These are phyloP conservation scores for Triticum timopheevii DNA, from an alignment of 176 grass and related monocot genomes.

Conservation along the genomic window DNA sequence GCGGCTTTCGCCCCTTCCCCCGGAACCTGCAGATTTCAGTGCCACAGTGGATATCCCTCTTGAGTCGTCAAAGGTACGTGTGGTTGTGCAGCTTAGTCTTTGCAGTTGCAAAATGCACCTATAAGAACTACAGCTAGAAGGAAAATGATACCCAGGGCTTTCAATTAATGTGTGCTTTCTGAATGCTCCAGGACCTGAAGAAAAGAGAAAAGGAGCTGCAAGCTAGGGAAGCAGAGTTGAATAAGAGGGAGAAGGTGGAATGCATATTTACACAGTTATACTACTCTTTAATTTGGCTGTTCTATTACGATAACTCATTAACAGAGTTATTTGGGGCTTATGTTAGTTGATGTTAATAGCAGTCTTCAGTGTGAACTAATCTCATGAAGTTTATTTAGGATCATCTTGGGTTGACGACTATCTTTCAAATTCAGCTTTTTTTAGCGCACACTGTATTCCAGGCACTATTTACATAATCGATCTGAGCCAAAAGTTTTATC, in stretches of 20 bases:
- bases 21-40: slow-evolving; percentile 79
- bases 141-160: background rate
- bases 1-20: slow-evolving; percentile 81
- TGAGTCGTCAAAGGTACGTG: slow-evolving; percentile 72
- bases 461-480: background rate
- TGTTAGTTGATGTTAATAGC: background rate
- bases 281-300: background rate
- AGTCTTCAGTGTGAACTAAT: background rate
- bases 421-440: background rate
- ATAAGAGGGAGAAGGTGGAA: slow-evolving; percentile 86
- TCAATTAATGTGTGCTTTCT: background rate
- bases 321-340: background rate
- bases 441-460: background rate
- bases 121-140: background rate
- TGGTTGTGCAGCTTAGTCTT: background rate
- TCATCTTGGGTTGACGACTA: background rate
- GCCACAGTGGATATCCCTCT: slow-evolving; percentile 82
- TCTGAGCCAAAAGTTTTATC: slow-evolving; percentile 14
- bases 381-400: slow-evolving; percentile 2
- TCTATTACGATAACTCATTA: background rate
- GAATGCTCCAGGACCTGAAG: slow-evolving; percentile 68
- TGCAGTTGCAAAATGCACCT: background rate
- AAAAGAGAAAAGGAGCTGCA: slow-evolving; percentile 92
- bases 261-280: background rate
- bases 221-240: slow-evolving; percentile 86